These are phyloP conservation scores for Bretziella fagacearum DNA, from an alignment of 2,329 filamentous ascomycete genomes.

Conservation along the genomic window DNA sequence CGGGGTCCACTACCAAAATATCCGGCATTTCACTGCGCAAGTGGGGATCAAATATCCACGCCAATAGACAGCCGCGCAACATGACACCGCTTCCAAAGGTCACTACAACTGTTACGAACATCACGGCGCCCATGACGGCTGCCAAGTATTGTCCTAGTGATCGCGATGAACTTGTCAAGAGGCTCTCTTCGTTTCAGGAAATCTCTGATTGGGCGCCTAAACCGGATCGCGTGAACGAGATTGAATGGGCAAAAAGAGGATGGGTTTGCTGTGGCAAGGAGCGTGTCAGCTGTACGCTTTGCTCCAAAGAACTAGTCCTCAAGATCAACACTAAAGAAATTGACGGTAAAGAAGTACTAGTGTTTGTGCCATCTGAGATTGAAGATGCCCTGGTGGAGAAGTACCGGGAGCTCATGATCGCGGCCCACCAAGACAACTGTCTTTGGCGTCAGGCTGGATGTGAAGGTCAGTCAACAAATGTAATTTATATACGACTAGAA, in stretches of 20 bases:
- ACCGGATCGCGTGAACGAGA: conserved; percentile 67
- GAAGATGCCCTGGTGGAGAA: conserved; percentile 56
- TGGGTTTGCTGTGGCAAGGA: conserved; percentile 78
- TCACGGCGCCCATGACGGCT: conserved; percentile 19
- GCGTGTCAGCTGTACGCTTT: conserved; percentile 71
- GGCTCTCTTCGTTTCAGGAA: conserved; percentile 76
- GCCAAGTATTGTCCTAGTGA: conserved; percentile 75
- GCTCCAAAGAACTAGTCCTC: conserved; percentile 68
- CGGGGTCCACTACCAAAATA: conserved; percentile 18
- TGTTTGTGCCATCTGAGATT: conserved; percentile 43
- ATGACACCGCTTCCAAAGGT: conserved; percentile 4
- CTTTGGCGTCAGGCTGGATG: conserved; percentile 80
- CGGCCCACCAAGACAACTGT: conserved; percentile 64
- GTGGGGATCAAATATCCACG: conserved; percentile 21
- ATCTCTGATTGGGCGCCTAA: conserved; percentile 91
- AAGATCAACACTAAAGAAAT: conserved; percentile 49
- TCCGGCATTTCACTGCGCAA: conserved; percentile 28
- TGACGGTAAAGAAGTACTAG: conserved; percentile 36
- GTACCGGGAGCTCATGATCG: conserved; percentile 55
- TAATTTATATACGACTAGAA: background rate
- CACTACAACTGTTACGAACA: conserved; percentile 16
- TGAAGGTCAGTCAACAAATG: conserved; percentile 40
- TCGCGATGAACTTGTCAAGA: conserved; percentile 60
- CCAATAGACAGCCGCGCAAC: background rate
- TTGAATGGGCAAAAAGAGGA: conserved; percentile 85